Evolutionary conservation across 805 yeast species (phyloP).

Genomic region (Barnettozyma californica): DNA sequence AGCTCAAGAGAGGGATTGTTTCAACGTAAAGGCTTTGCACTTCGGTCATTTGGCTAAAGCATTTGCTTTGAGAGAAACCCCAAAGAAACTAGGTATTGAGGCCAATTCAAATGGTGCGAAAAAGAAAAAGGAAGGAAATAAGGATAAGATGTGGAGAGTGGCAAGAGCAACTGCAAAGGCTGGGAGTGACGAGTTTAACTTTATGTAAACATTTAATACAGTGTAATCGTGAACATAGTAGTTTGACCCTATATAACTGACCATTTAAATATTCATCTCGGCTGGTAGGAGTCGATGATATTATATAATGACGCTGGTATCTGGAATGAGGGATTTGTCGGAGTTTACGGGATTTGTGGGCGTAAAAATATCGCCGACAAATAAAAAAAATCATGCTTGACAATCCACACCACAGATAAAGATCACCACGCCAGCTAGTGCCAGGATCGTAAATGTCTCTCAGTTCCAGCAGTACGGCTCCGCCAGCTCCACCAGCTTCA

Average conservation of each 20-base stretch:
- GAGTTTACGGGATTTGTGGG: neutral
- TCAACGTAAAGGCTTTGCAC: slow-evolving; percentile 80
- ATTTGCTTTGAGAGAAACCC: slow-evolving; percentile 92
- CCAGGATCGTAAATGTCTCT: too few relatives aligned
- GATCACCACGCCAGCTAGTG: neutral
- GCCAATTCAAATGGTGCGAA: slow-evolving; percentile 27
- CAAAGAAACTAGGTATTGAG: slow-evolving; percentile 63
- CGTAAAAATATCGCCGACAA: neutral
- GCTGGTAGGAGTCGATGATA: neutral
- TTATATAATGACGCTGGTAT: neutral
- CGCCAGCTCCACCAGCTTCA: too few relatives aligned
- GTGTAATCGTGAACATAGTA: neutral
- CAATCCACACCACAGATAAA: too few relatives aligned
- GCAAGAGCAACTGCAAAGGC: slow-evolving; percentile 66
- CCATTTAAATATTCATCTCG: too few relatives aligned
- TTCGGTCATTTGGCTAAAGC: slow-evolving; percentile 94
- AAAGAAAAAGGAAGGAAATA: slow-evolving; percentile 58
- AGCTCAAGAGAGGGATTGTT: slow-evolving; percentile 67
- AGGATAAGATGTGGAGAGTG: slow-evolving; percentile 67
- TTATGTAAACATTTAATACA: slow-evolving; percentile 16
- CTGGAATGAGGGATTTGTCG: neutral
- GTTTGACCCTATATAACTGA: too few relatives aligned
- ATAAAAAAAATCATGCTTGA: too few relatives aligned
- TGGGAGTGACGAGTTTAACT: slow-evolving; percentile 72
- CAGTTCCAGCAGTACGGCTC: too few relatives aligned